These are phyloP conservation scores for Rhizoclosmatium globosum DNA, from an alignment of 192 early-diverging fungal genomes.

Conservation along the genomic window DNA sequence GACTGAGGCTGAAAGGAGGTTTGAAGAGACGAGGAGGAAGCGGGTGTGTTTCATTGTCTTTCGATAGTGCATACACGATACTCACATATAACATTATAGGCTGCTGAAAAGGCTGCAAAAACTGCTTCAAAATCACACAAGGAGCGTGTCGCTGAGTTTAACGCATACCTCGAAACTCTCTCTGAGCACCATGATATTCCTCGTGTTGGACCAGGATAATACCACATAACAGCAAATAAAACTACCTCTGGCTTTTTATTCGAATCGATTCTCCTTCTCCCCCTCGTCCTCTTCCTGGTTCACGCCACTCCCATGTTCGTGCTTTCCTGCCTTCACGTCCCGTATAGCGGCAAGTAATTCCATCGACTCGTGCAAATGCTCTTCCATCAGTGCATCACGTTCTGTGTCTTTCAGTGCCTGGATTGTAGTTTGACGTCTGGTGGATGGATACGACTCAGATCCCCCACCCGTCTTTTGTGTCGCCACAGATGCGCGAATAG, in stretches of 20 bases:
- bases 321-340: background rate
- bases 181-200: constrained; percentile 87
- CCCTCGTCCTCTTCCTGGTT: background rate
- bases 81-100: constrained; percentile 46
- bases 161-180: constrained; percentile 75
- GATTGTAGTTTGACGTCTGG: no score
- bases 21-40: constrained; percentile 72
- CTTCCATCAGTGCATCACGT: background rate
- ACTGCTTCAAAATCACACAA: constrained; percentile 75
- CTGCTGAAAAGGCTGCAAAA: constrained; percentile 73
- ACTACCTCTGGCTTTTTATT: background rate
- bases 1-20: constrained; percentile 75
- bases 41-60: constrained; percentile 55
- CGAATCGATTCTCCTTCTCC: background rate
- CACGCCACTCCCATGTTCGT: background rate
- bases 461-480: no score
- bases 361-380: constrained; percentile 20
- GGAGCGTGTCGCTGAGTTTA: constrained; percentile 79
- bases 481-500: background rate
- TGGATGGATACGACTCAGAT: no score
- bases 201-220: constrained; percentile 82
- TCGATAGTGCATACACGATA: background rate
- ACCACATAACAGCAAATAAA: background rate
- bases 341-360: constrained; percentile 27
- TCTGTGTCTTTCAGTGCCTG: no score